phyloP scores from a whole-genome alignment of 805 yeast species.

The Hanseniaspora clermontiae region DNA sequence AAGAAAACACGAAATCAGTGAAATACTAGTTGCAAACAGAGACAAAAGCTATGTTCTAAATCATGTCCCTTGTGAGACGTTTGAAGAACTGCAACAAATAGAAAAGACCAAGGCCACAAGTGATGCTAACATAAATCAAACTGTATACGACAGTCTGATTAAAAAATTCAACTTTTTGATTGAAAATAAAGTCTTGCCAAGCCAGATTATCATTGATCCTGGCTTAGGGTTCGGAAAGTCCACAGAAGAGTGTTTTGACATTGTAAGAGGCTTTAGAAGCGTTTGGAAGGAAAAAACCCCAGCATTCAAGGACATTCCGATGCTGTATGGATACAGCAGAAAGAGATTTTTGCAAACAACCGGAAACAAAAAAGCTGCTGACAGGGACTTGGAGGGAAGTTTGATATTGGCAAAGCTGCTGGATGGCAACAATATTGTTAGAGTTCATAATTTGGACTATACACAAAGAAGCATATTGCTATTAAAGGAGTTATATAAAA shows the following conservation, averaged over 20 bases:
- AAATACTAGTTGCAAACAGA: conserved; percentile 52
- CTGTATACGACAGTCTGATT: conserved; percentile 54
- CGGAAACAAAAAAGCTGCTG: conserved; percentile 42
- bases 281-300: conserved; percentile 31
- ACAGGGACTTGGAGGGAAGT: conserved; percentile 65
- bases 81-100: conserved; percentile 1
- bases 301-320: conserved; percentile 36
- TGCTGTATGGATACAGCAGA: conserved; percentile 77
- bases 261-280: conserved; percentile 40
- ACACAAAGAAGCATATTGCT: conserved; percentile 1
- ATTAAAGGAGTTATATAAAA: not conserved
- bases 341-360: conserved; percentile 65
- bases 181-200: conserved; percentile 54
- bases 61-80: conserved; percentile 74
- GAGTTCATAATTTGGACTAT: conserved; percentile 9
- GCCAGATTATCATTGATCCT: conserved; percentile 90
- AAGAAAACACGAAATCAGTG: conserved; percentile 57
- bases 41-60: conserved; percentile 64
- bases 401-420: conserved; percentile 37
- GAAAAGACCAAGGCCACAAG: conserved; percentile 29
- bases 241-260: conserved; percentile 50
- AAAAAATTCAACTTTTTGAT: conserved; percentile 44
- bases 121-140: conserved; percentile 37
- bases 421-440: conserved; percentile 37
- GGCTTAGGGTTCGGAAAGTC: conserved; percentile 95